Conservation (phyloP, 805 yeast genomes). For the Sugiyamaella marilandica region DNA sequence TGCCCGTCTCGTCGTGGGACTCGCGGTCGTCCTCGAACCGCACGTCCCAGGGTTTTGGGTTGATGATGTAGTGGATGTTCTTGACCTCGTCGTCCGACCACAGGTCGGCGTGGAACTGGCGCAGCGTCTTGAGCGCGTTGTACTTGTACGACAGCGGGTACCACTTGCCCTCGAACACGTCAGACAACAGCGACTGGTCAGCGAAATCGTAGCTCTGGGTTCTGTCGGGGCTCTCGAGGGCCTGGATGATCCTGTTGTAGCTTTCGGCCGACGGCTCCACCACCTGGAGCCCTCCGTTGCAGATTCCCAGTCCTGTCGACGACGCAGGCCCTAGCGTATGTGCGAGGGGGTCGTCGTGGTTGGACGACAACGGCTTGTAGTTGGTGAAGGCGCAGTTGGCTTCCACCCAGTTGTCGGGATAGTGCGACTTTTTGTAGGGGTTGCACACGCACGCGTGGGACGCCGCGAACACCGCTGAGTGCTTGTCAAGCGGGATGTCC, state of each 20-base stretch:
- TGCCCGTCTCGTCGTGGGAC: constrained; percentile 40
- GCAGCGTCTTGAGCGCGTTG: constrained; percentile 53
- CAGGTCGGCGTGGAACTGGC: constrained; percentile 40
- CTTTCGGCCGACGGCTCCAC: constrained; percentile 40
- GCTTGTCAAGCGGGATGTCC: constrained; percentile 39
- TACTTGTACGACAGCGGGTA: constrained; percentile 48
- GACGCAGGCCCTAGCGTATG: constrained; percentile 41
- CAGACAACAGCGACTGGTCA: constrained; percentile 53
- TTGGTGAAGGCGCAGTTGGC: constrained; percentile 48
- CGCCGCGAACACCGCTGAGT: constrained; percentile 46
- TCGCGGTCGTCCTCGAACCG: constrained; percentile 25
- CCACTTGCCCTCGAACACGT: constrained; percentile 50
- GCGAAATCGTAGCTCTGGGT: constrained; percentile 48
- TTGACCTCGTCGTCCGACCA: constrained; percentile 48
- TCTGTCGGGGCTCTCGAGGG: constrained; percentile 37
- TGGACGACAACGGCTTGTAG: constrained; percentile 9
- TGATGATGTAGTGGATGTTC: constrained; percentile 52
- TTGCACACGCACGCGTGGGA: constrained; percentile 60
- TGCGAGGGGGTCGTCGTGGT: constrained; percentile 4
- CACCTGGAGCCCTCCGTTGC: constrained; percentile 57
- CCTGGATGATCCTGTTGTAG: constrained; percentile 40
- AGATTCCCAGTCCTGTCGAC: constrained; percentile 41
- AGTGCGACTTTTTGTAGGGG: constrained; percentile 48
- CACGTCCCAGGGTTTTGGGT: constrained; percentile 60
- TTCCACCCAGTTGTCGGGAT: constrained; percentile 49